Percentiles rank a stretch among this genome's conserved stretches.
Conservation (phyloP, 2,329 filamentous ascomycete genomes). For the Diaporthe citriasiana region DNA sequence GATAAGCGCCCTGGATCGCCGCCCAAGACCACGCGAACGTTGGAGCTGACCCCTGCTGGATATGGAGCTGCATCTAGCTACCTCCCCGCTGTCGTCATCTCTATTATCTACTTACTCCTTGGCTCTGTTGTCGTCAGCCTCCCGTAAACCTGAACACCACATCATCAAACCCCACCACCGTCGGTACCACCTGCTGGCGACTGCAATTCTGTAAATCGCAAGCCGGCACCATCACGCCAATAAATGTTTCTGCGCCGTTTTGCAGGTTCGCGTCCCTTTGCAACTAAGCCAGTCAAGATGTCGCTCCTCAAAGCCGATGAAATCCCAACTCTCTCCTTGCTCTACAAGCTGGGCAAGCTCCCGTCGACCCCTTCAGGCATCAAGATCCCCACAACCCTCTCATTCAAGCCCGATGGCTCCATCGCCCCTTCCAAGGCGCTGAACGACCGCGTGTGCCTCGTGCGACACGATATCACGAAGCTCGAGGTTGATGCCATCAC, state of each 20-base stretch:
- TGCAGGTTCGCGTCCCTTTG: not conserved
- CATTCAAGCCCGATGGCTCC: conserved; percentile 46
- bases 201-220: not conserved
- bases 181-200: too few relatives aligned
- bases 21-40: not conserved
- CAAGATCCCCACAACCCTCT: conserved; percentile 43
- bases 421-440: conserved; percentile 61
- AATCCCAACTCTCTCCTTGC: conserved; percentile 73
- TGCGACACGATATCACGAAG: conserved; percentile 85
- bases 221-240: not conserved
- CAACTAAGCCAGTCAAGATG: conserved; percentile 49
- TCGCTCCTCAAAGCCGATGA: conserved; percentile 61
- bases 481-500: conserved; percentile 87
- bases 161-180: not conserved
- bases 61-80: not conserved
- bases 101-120: not conserved
- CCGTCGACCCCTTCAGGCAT: conserved; percentile 42
- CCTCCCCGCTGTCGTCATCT: conserved; percentile 42
- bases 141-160: not conserved
- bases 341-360: conserved; percentile 74
- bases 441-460: conserved; percentile 79
- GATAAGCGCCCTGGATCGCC: conserved; percentile 34
- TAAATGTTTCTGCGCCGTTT: conserved; percentile 6
- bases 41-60: conserved; percentile 29
- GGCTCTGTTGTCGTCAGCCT: not conserved